Evolutionary conservation across 441 rosid species (phyloP), one percentile per base, ranked within the genome.

Genomic region (Pelargonium myrrhifolium): DNA sequence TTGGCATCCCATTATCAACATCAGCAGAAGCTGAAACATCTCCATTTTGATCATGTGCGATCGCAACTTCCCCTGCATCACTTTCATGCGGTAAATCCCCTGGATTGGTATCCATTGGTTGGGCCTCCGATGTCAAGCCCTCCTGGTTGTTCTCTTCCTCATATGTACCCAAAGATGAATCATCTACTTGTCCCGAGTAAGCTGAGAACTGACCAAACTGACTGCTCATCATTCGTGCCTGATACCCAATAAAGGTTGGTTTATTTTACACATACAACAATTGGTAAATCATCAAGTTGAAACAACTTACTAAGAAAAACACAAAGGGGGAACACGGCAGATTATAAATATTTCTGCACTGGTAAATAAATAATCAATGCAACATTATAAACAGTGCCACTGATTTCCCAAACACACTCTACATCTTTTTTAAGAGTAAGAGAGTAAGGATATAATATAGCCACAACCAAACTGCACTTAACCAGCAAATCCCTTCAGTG

Each of bases 201-300:
- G 80, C 73, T 74, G 71, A 53, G 20, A 74, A 58, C 62, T 81
- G 81, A 70, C 79, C 76, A 65, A 28, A 72, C 73, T 74, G 78
- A 68, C 71, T 65, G 70, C 70, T 65, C 67, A 72, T 74, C 61
- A 71, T 24, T 18, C 77, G 78, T 64, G 74, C 78, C 77, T 77
- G 78, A 18, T 17, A 65, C 55, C 8, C 53, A 56, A 17, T 35
- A 60, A 53, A 63, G 21, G 20, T 21, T 26, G 45, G 26, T 56
- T 71, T 28, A 15, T 14, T 17, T 18, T 12, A 26, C 31, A 35
- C 0, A 37, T 6, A 17, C 4, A 68, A 31, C 24, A 15, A 45
- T 6, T 22, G 51, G 7, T 14, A 53, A 31, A 24, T 17, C 53
- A 47, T 63, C 24, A 62, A 43, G 11, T 39, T 31, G 45, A 18